Percentiles rank a stretch among this genome's conserved stretches.
phyloP scores from a whole-genome alignment of 345 rosid species.

The Euclidium syriacum region DNA sequence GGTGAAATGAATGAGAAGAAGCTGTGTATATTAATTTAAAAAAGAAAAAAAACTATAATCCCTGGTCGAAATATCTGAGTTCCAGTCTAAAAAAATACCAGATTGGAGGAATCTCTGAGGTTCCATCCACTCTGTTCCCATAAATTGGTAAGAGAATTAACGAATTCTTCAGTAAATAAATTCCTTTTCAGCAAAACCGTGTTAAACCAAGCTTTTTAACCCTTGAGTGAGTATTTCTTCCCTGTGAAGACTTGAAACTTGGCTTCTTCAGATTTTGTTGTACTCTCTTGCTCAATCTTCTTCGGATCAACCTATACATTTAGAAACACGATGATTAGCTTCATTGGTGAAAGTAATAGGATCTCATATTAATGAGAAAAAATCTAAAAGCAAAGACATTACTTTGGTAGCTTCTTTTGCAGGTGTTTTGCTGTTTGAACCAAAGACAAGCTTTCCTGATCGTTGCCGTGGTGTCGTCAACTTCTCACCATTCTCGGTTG shows the following conservation, averaged over 20 bases:
- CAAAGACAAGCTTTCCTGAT: constrained; percentile 52
- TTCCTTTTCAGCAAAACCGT: not conserved
- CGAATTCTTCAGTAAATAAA: not conserved
- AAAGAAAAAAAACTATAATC: not conserved
- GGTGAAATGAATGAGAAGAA: not conserved
- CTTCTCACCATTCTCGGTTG: constrained; percentile 27
- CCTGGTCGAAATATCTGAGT: not conserved
- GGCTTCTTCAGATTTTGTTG: constrained; percentile 33
- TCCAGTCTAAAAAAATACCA: not conserved
- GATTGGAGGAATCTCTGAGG: not conserved
- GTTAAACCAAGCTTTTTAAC: constrained; percentile 16
- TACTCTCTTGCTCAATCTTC: constrained; percentile 30
- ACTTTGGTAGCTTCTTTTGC: constrained; percentile 33
- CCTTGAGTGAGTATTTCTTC: constrained; percentile 54
- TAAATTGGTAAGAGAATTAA: not conserved
- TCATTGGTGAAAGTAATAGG: not conserved
- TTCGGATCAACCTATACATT: constrained; percentile 27
- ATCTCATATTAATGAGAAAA: not conserved
- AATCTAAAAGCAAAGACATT: not conserved
- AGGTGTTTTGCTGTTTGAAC: constrained; percentile 36
- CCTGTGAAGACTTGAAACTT: constrained; percentile 63
- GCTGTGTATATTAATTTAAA: not conserved
- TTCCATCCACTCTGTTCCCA: not conserved
- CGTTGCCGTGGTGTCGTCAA: constrained; percentile 22
- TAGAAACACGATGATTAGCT: not conserved